Base-by-base conservation (phyloP, 306 rosid genomes). In the Corylus heterophylla region DNA sequence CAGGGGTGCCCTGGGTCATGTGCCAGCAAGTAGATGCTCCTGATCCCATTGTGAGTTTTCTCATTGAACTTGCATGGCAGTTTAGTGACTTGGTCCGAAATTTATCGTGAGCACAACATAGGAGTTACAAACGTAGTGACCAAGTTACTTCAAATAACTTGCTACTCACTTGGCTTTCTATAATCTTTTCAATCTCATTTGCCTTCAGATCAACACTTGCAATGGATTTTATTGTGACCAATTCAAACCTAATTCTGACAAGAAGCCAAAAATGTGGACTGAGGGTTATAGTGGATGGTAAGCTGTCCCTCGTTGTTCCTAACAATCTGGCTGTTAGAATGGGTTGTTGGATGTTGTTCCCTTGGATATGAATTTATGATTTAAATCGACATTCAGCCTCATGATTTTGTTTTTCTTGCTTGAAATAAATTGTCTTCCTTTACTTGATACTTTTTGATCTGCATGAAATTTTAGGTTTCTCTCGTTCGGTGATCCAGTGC, bases 1-100 rank as follows among this genome's bases (percentile, higher is more conserved):
- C 98, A 7, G 98, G 98, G 52, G 98, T 95, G 67, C 98, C 98
- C 49, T 95, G 98, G 98, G 90, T 92, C 83, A 95, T 95, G 98
- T 92, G 98, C 87, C 91, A 90, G 84, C 98, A 92, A 81, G 80
- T 78, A 4, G 87, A 95, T 82, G 98, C 98, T 77, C 98, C 98
- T 14, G 90, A 90, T 82, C 97, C 98, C 69, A 90, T 95, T 81
- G 98, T 95, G 87, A 85, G 94, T 54, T 84, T 69, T 83, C 55
- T 78, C 64, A 12, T 75, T 71, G 50, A 49, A 27, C 39, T 73
- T 67, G 17, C 9, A 5, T 52, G 59, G 17, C 14, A 45, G 42
- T 67, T 67, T 42, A 39, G 18, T 17, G 7, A 37, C 50, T 67
- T 67, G 4, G 4, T 49, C 52, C 11, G 52, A 25, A 62, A 62